Evolutionary conservation across 305 asterid genomes (phyloP), one percentile per base, ranked within the genome.

Genomic region (Nicotiana rustica): DNA sequence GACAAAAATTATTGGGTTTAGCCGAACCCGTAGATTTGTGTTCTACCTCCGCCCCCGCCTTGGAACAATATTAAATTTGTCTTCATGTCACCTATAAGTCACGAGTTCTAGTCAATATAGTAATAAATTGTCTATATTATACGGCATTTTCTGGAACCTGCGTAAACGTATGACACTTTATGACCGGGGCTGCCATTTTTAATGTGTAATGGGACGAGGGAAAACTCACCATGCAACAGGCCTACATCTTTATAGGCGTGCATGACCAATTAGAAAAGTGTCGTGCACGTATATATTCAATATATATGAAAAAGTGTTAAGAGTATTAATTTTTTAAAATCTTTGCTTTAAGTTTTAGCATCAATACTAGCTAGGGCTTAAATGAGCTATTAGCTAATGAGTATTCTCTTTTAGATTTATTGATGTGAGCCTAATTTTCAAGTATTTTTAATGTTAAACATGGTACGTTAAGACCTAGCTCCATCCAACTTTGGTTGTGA

Each of bases 201-300:
- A 10, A 49, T 49, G 14, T 10, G 44, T 2, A 1, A 29, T 44
- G 75, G 64, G 64, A 66, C 60, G 79, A 84, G 77, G 3, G 85
- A 82, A 25, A 25, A 83, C 75, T 84, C 79, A 77, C 88, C 91
- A 86, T 86, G 91, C 89, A 88, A 75, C 84, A 12, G 86, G 55
- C 68, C 83, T 81, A 76, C 92, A 41, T 8, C 49, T 83, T 85
- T 83, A 78, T 77, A 60, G 66, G 83, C 86, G 86, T 83, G 88
- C 86, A 68, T 67, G 85, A 83, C 59, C 35, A 18, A 35, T 17
- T 36, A 66, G 60, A 31, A 60, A 62, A 79, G 82, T 25, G 21
- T 64, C 2, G 17, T 79, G 76, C 62, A 44, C 52, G 21, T 75
- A 65, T 19, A 17, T 75, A 65, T 19, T 62, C 18, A 65, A 41